phyloP scores from a whole-genome alignment of 106 monocot genomes.

The Dendrobium huoshanense region DNA sequence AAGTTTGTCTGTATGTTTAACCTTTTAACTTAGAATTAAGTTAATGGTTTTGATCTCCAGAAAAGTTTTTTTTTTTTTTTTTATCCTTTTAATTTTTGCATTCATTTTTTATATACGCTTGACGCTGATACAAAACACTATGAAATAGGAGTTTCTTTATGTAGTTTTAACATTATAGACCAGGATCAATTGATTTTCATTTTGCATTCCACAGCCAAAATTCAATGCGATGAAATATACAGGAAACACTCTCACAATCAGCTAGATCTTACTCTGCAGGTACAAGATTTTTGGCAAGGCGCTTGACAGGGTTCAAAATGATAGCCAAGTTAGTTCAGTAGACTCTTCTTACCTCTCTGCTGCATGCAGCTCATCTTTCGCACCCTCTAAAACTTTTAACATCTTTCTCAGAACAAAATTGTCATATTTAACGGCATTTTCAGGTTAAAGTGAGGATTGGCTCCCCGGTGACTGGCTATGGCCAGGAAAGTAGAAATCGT shows the following conservation, averaged over 20 bases:
- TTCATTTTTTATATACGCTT: no score
- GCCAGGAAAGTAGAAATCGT: slow-evolving; percentile 92
- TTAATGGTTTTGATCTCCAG: no score
- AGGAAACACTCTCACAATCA: neutral
- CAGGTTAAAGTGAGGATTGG: slow-evolving; percentile 95
- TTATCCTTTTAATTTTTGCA: no score
- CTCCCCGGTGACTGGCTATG: slow-evolving; percentile 93
- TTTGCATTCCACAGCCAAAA: no score
- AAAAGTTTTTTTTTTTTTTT: no score
- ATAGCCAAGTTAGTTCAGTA: slow-evolving; percentile 63
- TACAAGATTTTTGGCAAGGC: slow-evolving; percentile 99
- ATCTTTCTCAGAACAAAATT: neutral
- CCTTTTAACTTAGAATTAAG: no score
- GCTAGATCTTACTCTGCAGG: slow-evolving; percentile 27
- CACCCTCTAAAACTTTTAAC: neutral
- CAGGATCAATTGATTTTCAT: no score
- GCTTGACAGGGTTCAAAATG: slow-evolving; percentile 82
- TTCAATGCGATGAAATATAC: no score
- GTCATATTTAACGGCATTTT: neutral
- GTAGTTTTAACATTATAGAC: no score
- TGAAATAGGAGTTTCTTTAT: no score
- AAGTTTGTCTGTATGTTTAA: no score
- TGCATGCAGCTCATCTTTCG: neutral
- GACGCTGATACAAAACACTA: no score
- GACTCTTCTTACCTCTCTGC: neutral